Evolutionary conservation across 2,329 filamentous ascomycete species (phyloP).

Genomic region (Trichophyton simii): DNA sequence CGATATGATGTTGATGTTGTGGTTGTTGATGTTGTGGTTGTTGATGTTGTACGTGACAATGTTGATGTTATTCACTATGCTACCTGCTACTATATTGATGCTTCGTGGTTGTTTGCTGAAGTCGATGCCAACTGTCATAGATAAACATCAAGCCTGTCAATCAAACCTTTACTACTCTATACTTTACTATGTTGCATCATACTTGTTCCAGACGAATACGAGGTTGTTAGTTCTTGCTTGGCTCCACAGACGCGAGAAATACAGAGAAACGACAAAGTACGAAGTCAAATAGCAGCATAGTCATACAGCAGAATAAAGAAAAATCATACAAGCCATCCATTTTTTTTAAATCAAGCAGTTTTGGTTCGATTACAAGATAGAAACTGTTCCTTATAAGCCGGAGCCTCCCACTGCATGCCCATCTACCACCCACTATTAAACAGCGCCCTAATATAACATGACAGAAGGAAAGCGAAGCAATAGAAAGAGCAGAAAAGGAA

Average conservation of each 20-base stretch:
- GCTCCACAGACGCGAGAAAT: background rate
- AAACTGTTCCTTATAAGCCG: background rate
- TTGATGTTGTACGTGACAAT: no score
- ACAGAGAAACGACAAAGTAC: background rate
- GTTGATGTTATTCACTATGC: no score
- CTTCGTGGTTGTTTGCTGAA: no score
- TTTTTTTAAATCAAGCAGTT: background rate
- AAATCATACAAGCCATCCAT: background rate
- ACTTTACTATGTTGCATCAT: no score
- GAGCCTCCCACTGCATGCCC: constrained; percentile 15
- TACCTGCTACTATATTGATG: no score
- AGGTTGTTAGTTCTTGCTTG: no score
- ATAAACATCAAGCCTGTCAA: no score
- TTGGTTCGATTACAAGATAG: background rate
- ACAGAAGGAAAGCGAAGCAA: background rate
- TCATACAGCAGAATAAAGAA: background rate
- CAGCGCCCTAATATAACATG: constrained; percentile 24
- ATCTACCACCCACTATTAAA: constrained; percentile 29
- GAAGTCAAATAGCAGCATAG: no score
- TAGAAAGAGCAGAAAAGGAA: background rate
- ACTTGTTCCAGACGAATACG: no score
- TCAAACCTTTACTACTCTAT: no score
- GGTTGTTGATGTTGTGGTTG: background rate
- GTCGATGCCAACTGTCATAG: no score
- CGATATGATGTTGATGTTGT: background rate